A percentile compares a stretch with the other conserved stretches of the same genome.
These are phyloP conservation scores for Naegleria gruberi DNA, from an alignment of 208 protist species.

Conservation along the genomic window DNA sequence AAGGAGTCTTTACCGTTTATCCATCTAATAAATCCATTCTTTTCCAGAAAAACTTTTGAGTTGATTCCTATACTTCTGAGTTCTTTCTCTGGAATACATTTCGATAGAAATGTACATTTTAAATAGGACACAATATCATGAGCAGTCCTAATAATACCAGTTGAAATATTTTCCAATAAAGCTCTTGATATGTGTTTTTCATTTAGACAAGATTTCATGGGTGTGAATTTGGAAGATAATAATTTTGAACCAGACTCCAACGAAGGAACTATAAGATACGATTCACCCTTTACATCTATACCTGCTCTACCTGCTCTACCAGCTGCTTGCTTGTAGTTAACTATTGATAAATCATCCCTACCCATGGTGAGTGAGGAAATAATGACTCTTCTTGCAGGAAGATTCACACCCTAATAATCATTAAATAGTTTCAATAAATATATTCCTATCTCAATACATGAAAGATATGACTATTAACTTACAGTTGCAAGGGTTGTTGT, in stretches of 20 bases:
- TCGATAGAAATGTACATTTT: slow-evolving; percentile 33
- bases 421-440: too few relatives aligned
- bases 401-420: slow-evolving; percentile 27
- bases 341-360: slow-evolving; percentile 55
- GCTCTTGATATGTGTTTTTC: slow-evolving; percentile 33
- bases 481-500: slow-evolving; percentile 49
- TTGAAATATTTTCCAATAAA: slow-evolving; percentile 66
- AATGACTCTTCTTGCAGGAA: slow-evolving; percentile 57
- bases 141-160: slow-evolving; percentile 49
- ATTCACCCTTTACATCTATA: slow-evolving; percentile 65
- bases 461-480: background rate
- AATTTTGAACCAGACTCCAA: slow-evolving; percentile 45
- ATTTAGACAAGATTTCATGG: slow-evolving; percentile 44
- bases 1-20: background rate
- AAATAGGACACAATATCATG: slow-evolving; percentile 47
- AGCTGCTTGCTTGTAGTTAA: slow-evolving; percentile 67
- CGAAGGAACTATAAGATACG: slow-evolving; percentile 60
- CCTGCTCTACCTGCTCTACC: slow-evolving; percentile 68
- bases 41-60: background rate
- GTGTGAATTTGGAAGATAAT: slow-evolving; percentile 47
- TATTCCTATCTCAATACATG: too few relatives aligned
- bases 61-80: background rate
- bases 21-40: background rate
- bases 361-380: slow-evolving; percentile 64
- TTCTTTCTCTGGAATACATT: background rate